Conservation (phyloP, 345 rosid species). For the Sisymbrium altissimum region DNA sequence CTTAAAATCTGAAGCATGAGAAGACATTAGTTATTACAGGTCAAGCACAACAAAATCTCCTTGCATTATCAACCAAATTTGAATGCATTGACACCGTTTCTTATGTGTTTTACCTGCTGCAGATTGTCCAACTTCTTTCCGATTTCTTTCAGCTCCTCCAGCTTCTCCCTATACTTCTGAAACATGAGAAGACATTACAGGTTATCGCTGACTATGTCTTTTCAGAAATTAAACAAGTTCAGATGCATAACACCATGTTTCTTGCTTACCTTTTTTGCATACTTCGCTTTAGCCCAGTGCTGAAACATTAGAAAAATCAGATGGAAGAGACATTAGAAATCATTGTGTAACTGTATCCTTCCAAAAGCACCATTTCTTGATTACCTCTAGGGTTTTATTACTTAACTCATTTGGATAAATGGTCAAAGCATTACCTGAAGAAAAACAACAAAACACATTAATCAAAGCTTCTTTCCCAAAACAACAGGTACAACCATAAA, state of each 20-base stretch:
- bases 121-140: not conserved
- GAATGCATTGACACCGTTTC: not conserved
- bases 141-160: not conserved
- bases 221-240: not conserved
- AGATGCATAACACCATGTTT: not conserved
- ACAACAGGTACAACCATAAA: not conserved
- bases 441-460: not conserved
- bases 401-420: not conserved
- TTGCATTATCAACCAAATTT: not conserved
- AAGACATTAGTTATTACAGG: not conserved
- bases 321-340: not conserved
- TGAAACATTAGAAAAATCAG: not conserved
- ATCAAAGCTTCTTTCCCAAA: not conserved
- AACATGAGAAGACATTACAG: not conserved
- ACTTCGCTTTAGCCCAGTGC: not conserved
- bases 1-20: not conserved
- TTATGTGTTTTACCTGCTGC: not conserved
- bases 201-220: not conserved
- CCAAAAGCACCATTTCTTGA: too few relatives aligned
- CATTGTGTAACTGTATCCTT: not conserved
- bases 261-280: not conserved
- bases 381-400: not conserved
- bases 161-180: not conserved
- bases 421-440: not conserved
- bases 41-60: not conserved